Evolutionary conservation across 805 yeast species (phyloP).

Genomic region (Debaryomyces castellii): DNA sequence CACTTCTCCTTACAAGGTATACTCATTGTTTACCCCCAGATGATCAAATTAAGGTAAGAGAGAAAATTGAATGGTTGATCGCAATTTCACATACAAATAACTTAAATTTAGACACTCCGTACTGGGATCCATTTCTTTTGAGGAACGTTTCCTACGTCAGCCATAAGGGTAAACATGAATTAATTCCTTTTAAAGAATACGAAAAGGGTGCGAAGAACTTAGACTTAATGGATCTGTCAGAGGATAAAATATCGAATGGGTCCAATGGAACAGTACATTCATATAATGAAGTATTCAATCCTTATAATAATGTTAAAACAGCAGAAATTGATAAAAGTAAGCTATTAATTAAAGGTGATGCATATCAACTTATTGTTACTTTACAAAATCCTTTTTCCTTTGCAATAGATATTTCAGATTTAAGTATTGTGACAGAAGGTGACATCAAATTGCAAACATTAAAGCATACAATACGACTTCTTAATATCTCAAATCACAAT

Average conservation of each 20-base stretch:
- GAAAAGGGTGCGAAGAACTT: conserved; percentile 12
- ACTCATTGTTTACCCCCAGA: conserved; percentile 51
- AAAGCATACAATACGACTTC: conserved; percentile 9
- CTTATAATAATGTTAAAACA: conserved; percentile 30
- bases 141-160: conserved; percentile 45
- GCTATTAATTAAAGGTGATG: conserved; percentile 46
- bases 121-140: conserved; percentile 75
- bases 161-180: conserved; percentile 28
- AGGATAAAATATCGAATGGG: conserved; percentile 10
- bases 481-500: conserved; percentile 19
- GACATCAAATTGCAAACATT: conserved; percentile 29
- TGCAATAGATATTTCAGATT: conserved; percentile 58
- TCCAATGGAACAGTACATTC: conserved; percentile 10
- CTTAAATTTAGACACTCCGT: conserved; percentile 33
- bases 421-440: conserved; percentile 39
- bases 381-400: conserved; percentile 82
- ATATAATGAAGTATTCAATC: conserved; percentile 45
- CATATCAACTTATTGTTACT: conserved; percentile 52
- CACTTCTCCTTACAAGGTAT: conserved; percentile 56
- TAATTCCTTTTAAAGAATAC: conserved; percentile 39
- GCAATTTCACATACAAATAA: conserved; percentile 20
- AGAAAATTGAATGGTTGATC: conserved; percentile 24
- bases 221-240: conserved; percentile 7
- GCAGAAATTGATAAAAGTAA: conserved; percentile 47
- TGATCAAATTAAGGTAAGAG: conserved; percentile 54